These are phyloP conservation scores for Calendula officinalis DNA, from an alignment of 129 eudicot genomes.

Conservation along the genomic window DNA sequence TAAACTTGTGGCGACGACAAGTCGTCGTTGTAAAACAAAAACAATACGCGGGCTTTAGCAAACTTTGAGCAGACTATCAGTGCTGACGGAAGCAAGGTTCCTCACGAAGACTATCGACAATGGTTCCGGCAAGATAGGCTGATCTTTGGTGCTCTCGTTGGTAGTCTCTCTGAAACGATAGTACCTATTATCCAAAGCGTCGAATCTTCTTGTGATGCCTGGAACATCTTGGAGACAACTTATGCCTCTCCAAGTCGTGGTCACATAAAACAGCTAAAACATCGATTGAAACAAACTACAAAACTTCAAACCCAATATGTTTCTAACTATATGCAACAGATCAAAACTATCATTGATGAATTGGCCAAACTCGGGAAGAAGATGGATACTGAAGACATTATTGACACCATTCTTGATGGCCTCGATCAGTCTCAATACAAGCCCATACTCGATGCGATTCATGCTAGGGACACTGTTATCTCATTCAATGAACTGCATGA, in stretches of 20 bases:
- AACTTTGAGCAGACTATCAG: no score
- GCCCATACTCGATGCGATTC: not conserved
- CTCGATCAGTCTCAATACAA: not conserved
- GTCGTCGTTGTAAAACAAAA: no score
- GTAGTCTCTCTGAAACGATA: not conserved
- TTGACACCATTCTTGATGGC: not conserved
- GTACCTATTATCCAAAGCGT: not conserved
- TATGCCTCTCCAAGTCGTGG: constrained; percentile 2
- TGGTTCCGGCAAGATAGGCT: constrained; percentile 10
- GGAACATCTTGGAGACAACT: not conserved
- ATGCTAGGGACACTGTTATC: not conserved
- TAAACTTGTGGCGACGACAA: no score
- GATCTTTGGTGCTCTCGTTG: constrained; percentile 4
- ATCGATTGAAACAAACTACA: not conserved
- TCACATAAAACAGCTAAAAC: not conserved
- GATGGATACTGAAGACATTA: not conserved
- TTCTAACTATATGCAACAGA: constrained; percentile 1
- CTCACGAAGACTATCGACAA: not conserved
- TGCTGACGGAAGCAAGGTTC: not conserved
- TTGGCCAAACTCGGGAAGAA: no score
- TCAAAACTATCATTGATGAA: not conserved
- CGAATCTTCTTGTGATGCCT: not conserved
- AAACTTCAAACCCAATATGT: constrained; percentile 1
- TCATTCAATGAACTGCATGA: constrained; percentile 2
- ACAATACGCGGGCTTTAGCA: no score